A percentile compares a stretch with the other conserved stretches of the same genome.
phyloP scores from a whole-genome alignment of 2,329 filamentous ascomycete species.

The Lachnellula hyalina region DNA sequence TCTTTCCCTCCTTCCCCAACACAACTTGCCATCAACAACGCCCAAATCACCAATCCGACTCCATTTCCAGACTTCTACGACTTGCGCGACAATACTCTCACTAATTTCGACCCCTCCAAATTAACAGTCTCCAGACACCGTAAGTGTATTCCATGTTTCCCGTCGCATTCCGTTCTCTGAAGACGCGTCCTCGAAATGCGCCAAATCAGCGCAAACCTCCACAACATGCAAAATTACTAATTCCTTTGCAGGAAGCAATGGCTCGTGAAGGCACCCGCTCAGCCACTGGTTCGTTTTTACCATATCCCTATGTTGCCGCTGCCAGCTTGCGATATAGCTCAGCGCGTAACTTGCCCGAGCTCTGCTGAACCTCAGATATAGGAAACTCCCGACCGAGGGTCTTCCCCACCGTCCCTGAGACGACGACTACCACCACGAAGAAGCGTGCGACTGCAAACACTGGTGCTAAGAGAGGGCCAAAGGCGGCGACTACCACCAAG shows the following conservation, averaged over 20 bases:
- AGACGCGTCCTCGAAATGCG: conserved; percentile 25
- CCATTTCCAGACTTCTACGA: conserved; percentile 3
- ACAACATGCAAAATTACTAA: conserved; percentile 22
- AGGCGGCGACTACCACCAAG: conserved; percentile 31
- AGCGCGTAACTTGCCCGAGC: conserved; percentile 20
- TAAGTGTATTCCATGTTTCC: conserved; percentile 22
- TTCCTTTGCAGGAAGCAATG: conserved; percentile 25
- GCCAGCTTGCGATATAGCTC: conserved; percentile 15
- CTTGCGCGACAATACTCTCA: conserved; percentile 13
- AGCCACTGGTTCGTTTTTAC: conserved; percentile 25
- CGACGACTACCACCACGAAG: conserved; percentile 21
- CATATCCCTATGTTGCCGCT: conserved; percentile 7
- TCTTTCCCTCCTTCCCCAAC: conserved; percentile 10
- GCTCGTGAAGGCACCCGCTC: conserved; percentile 28
- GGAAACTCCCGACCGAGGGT: conserved; percentile 27
- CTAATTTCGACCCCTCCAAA: not conserved
- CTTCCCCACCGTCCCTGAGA: conserved; percentile 26
- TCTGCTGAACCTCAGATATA: conserved; percentile 24
- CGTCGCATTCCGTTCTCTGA: conserved; percentile 16
- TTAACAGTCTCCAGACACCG: conserved; percentile 10
- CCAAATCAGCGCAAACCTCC: conserved; percentile 18
- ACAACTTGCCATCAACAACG: conserved; percentile 18
- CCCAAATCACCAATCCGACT: conserved; percentile 9
- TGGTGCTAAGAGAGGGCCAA: conserved; percentile 26
- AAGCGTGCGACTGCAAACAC: conserved; percentile 28